Conservation (phyloP, 2,329 filamentous ascomycete species). For the Phialophora tarda region DNA sequence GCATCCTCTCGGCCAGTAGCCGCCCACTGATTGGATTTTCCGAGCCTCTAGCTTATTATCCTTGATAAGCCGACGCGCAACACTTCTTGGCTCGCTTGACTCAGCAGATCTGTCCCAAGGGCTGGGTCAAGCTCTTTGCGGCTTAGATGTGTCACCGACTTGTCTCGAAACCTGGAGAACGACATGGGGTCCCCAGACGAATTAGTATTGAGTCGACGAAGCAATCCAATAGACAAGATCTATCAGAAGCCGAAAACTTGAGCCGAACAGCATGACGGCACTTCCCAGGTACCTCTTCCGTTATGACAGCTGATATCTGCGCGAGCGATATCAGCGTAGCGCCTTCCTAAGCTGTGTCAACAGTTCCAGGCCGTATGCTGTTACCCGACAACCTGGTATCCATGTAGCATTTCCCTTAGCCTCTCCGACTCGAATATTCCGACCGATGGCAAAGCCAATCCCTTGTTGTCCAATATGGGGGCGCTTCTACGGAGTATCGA, state of each 20-base stretch:
- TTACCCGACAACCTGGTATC: neutral
- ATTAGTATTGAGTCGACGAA: neutral
- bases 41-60: neutral
- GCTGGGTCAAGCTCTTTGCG: neutral
- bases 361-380: neutral
- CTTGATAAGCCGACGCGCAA: neutral
- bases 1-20: neutral
- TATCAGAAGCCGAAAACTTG: neutral
- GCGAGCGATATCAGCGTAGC: neutral
- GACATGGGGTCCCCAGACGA: neutral
- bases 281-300: neutral
- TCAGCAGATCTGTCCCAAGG: neutral
- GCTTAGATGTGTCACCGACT: neutral
- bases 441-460: neutral
- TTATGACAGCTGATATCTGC: neutral
- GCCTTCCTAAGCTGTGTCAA: neutral
- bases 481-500: neutral
- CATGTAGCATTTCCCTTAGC: neutral
- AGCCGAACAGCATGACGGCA: neutral
- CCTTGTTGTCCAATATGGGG: neutral
- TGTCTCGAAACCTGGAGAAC: slow-evolving; percentile 3
- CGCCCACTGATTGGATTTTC: neutral
- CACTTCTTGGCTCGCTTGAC: neutral
- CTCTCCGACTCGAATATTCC: neutral
- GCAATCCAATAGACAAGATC: neutral